Evolutionary conservation across 1,284 basidiomycete species (phyloP).

Genomic region (Meripilus lineatus): DNA sequence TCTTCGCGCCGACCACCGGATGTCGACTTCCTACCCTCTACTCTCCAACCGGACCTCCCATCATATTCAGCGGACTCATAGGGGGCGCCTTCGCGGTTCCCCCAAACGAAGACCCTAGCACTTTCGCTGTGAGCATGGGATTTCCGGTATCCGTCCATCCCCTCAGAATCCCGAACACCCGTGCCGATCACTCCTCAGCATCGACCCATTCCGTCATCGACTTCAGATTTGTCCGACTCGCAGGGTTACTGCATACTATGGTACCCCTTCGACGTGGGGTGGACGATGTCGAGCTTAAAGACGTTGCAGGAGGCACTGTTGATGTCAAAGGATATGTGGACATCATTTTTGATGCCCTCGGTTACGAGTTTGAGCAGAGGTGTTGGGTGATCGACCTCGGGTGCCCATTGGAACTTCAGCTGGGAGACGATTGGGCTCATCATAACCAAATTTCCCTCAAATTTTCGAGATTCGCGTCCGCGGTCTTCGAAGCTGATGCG

Average conservation of each 20-base stretch:
- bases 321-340: slow-evolving; percentile 9
- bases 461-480: too few species aligned
- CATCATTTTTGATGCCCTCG: slow-evolving; percentile 10
- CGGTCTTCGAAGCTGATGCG: neutral
- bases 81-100: neutral
- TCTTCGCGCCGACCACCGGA: too few species aligned
- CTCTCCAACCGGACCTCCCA: neutral
- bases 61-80: neutral
- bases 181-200: slow-evolving; percentile 5
- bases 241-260: slow-evolving; percentile 10
- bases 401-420: slow-evolving; percentile 8
- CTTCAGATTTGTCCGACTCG: slow-evolving; percentile 9
- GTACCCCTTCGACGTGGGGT: slow-evolving; percentile 10
- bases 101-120: slow-evolving; percentile 2
- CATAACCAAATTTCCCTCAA: neutral
- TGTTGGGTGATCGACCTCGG: slow-evolving; percentile 12
- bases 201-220: slow-evolving; percentile 9
- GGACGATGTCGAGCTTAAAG: slow-evolving; percentile 5
- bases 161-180: slow-evolving; percentile 10
- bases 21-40: neutral
- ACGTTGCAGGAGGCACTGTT: neutral
- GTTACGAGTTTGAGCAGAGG: slow-evolving; percentile 10
- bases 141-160: slow-evolving; percentile 12
- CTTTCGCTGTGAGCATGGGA: slow-evolving; percentile 1
- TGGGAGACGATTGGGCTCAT: slow-evolving; percentile 7